Evolutionary conservation across 106 monocot genomes (phyloP).

Genomic region (Allium cepa): DNA sequence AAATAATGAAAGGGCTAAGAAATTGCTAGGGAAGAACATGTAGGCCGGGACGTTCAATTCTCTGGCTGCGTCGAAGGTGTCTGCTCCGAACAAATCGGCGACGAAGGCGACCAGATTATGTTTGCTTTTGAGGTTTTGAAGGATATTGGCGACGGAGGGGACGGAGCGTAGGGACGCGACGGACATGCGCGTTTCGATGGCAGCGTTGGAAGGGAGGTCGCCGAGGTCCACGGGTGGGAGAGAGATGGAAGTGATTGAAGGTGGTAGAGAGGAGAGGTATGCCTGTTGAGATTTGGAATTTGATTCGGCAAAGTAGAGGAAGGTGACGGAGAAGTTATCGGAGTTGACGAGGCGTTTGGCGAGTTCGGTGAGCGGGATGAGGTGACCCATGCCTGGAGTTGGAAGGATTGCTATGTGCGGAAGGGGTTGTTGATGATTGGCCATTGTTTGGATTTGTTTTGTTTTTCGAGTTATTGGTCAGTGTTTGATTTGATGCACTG

Average conservation of each 20-base stretch:
- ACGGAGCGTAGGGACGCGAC: constrained; percentile 13
- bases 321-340: constrained; percentile 42
- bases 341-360: constrained; percentile 30
- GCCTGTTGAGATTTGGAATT: constrained; percentile 4
- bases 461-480: too few species aligned
- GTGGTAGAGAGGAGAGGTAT: constrained; percentile 23
- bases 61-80: constrained; percentile 29
- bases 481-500: too few species aligned
- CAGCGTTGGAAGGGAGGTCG: constrained; percentile 28
- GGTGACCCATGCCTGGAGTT: constrained; percentile 57
- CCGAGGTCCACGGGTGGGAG: constrained; percentile 40
- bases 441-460: too few species aligned
- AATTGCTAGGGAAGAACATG: constrained; percentile 51
- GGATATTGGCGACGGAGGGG: constrained; percentile 16
- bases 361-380: constrained; percentile 49
- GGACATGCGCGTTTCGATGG: constrained; percentile 27
- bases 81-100: constrained; percentile 47
- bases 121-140: constrained; percentile 7
- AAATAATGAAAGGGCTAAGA: constrained; percentile 26
- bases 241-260: constrained; percentile 17
- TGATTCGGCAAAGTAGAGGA: constrained; percentile 18
- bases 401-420: constrained; percentile 37
- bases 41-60: constrained; percentile 23
- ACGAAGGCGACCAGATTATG: constrained; percentile 33
- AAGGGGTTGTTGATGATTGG: too few species aligned